Evolutionary conservation across 1,284 basidiomycete species (phyloP), one percentile per base, ranked within the genome.

Genomic region (Ganoderma lingzhi): DNA sequence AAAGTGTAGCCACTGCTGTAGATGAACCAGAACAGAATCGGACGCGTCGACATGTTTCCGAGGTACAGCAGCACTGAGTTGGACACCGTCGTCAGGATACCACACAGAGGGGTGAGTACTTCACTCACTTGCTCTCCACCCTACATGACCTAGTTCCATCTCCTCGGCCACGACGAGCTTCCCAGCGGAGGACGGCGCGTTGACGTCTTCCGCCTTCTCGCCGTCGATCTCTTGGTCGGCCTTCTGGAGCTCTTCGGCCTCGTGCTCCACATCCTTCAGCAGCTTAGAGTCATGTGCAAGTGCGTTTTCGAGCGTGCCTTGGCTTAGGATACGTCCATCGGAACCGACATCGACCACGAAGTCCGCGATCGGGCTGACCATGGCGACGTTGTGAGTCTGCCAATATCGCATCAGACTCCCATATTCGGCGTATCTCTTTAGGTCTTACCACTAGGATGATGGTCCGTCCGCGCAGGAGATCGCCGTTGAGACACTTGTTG

Each of bases 361-460:
- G 59, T 88, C 84, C 14, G 92, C 89, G 35, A 92, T 82, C 2
- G 90, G 87, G 30, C 84, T 84, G n/a, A 85, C 84, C 77, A 94
- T 85, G 2, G 87, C 86, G 35, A 93, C 84, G 74, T 94, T 93
- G 79, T 94, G 93, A 0, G 92, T 93, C 88, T 90, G 59, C 59
- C 8, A 10, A 65, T 60, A 39, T 2, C 17, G 63, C 2, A 6
- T 64, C 15, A 56, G 42, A 30, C 28, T 6, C 19, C 6, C 2
- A 19, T 19, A 3, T 58, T 8, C 3, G 2, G 10, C 53, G 61
- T 6, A 19, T 15, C 42, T 35, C 5, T 30, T 28, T 41, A 44
- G 5, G 1, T 82, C 89, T 75, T 78, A 93, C 91, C 69, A 93
- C 91, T 6, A 95, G 82, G 30, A 95, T 79, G 51, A 95, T 82